Conservation (phyloP, 306 rosid genomes). For the Casuarina glauca region DNA sequence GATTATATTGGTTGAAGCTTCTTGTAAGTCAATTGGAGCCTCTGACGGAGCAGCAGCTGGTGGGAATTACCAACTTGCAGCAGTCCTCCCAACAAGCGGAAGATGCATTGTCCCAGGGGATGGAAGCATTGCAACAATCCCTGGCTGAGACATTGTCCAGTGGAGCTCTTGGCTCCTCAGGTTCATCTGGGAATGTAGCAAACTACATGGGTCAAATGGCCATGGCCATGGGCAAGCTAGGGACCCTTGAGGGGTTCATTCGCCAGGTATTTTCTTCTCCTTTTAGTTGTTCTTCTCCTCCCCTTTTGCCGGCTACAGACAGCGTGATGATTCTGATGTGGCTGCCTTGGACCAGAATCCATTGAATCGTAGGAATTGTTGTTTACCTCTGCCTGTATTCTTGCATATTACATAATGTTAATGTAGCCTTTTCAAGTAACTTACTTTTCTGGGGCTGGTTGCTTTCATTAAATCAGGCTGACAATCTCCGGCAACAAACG, state of each 20-base stretch:
- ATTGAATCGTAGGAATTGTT: too few species aligned
- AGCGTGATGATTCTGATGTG: not conserved
- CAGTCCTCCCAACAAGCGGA: conserved; percentile 97
- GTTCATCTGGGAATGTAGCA: conserved; percentile 89
- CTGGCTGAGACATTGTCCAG: conserved; percentile 83
- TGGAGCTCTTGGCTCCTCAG: conserved; percentile 69
- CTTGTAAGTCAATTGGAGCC: conserved; percentile 91
- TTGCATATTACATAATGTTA: not conserved
- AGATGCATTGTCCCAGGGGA: conserved; percentile 98
- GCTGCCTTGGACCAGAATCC: not conserved
- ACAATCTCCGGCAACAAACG: conserved; percentile 93
- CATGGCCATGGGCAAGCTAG: conserved; percentile 97
- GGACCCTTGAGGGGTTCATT: conserved; percentile 87
- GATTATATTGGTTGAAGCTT: conserved; percentile 56
- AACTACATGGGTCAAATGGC: conserved; percentile 99
- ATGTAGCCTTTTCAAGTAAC: not conserved
- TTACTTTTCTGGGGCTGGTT: conserved; percentile 18
- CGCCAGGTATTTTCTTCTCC: conserved; percentile 67
- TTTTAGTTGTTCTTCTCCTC: not conserved
- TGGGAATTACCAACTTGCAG: conserved; percentile 82
- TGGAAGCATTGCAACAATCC: conserved; percentile 97
- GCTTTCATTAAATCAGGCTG: conserved; percentile 56
- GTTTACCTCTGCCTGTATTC: not conserved
- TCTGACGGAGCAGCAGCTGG: conserved; percentile 87
- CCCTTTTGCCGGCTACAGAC: not conserved